A percentile compares a stretch with the other conserved stretches of the same genome.
These are phyloP conservation scores for Xylariaceae sp. DNA, from an alignment of 2,329 filamentous ascomycete species.

Conservation along the genomic window DNA sequence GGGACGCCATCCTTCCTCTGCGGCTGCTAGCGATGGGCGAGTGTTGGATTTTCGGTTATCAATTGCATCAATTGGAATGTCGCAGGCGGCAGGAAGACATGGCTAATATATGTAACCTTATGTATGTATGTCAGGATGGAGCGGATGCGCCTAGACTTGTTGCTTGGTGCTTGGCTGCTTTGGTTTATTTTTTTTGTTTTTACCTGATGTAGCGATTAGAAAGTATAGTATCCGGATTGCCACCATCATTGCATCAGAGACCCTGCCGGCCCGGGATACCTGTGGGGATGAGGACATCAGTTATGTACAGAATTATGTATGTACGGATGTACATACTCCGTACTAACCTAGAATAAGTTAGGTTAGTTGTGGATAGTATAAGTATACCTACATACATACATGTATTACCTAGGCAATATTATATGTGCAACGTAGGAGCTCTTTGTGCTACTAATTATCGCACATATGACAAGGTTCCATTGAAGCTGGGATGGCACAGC, in stretches of 20 bases:
- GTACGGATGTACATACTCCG: too few relatives aligned
- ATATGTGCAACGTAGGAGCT: too few relatives aligned
- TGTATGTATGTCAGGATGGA: too few relatives aligned
- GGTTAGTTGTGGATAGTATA: too few relatives aligned
- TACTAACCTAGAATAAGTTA: too few relatives aligned
- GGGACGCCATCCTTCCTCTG: conserved; percentile 10
- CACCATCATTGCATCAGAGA: neutral
- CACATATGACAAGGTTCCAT: too few relatives aligned
- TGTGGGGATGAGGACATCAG: neutral
- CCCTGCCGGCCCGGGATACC: neutral
- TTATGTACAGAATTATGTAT: neutral
- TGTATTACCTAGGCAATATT: too few relatives aligned
- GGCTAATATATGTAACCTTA: neutral
- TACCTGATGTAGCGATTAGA: too few relatives aligned
- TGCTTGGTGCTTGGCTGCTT: neutral
- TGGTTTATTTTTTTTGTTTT: too few relatives aligned
- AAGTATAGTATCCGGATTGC: neutral
- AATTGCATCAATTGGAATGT: conserved; percentile 29
- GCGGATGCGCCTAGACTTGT: neutral
- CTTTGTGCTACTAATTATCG: too few relatives aligned
- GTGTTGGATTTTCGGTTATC: conserved; percentile 6
- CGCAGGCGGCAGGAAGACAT: conserved; percentile 1
- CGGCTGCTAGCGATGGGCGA: conserved; percentile 2
- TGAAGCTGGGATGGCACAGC: too few relatives aligned
- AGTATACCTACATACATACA: too few relatives aligned